Base-by-base conservation (phyloP, 306 rosid genomes). In the Gillenia trifoliata region DNA sequence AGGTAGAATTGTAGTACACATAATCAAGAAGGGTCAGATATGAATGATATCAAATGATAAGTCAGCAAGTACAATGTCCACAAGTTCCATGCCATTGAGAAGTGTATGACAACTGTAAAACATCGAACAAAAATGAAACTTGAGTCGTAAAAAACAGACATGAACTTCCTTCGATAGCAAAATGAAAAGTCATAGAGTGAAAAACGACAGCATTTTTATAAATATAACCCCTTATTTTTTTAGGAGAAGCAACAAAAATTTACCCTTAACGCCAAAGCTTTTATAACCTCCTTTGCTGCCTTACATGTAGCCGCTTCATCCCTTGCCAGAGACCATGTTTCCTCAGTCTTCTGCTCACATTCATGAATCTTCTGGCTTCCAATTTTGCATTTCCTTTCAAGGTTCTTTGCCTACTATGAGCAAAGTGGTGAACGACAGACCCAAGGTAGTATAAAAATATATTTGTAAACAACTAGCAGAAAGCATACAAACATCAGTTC, bases 231-330 rank as follows among this genome's bases (percentile, higher is more conserved):
- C 6, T 5, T 57, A 23, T 25, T 30, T 30, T 30, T 62, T 62
- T 28, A 62, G 73, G 55, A 70, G 64, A 45, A 66, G 28, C 33
- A 64, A 34, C 26, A 36, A 68, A 7, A 17, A 56, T 33, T 81
- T 84, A 90, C 98, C 88, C 86, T 79, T 74, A 86, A 75, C 3
- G 88, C 91, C 82, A 92, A 85, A 72, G 87, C 96, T 80, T 86
- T 88, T 74, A 88, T 90, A 77, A 88, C 85, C 64, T 87, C 96
- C 78, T 86, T 86, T 11, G 96, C 91, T 74, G 92, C 88, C 81
- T 90, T 87, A 73, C 84, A 85, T 80, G 82, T 82, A 1, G 85
- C 86, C n/a, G 92, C 89, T 83, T 92, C 96, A 68, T 88, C 91
- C 86, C 81, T 88, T 0, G 92, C 94, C 16, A 87, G 66, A 38